These are phyloP conservation scores for Malus hybrid DNA, from an alignment of 331 rosid species.

Conservation along the genomic window DNA sequence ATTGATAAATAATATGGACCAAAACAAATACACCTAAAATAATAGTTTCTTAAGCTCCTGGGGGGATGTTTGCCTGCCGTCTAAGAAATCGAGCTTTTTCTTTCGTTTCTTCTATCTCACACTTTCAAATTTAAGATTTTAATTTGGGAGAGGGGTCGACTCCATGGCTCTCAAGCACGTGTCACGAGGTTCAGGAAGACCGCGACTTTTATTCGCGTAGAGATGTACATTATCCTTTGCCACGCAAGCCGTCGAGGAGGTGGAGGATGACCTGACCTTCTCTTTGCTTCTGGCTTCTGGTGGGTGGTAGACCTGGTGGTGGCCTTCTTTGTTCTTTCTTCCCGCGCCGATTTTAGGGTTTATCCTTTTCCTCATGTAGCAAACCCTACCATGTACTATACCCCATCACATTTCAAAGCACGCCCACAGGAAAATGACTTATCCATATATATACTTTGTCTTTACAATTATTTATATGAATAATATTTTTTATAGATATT, in stretches of 20 bases:
- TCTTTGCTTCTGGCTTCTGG: too few species aligned
- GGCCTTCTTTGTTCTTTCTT: not conserved
- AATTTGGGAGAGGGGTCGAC: not conserved
- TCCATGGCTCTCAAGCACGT: not conserved
- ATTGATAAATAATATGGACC: too few species aligned
- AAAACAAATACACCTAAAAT: too few species aligned
- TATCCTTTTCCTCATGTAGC: not conserved
- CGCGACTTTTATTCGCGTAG: not conserved
- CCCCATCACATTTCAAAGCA: not conserved
- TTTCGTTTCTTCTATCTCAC: not conserved
- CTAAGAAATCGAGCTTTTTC: not conserved
- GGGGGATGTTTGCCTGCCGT: constrained; percentile 23
- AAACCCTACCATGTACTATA: not conserved
- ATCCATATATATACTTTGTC: not conserved
- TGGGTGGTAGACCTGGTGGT: not conserved
- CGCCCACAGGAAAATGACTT: not conserved
- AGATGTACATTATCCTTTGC: not conserved
- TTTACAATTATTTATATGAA: not conserved
- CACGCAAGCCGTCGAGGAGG: not conserved
- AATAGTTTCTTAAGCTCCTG: not conserved
- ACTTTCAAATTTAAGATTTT: not conserved
- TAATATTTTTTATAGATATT: not conserved
- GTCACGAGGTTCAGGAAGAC: not conserved
- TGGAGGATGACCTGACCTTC: too few species aligned
- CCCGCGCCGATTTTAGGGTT: constrained; percentile 1